Evolutionary conservation across 163 green algal species (phyloP).

Genomic region (Scenedesmus sp.): DNA sequence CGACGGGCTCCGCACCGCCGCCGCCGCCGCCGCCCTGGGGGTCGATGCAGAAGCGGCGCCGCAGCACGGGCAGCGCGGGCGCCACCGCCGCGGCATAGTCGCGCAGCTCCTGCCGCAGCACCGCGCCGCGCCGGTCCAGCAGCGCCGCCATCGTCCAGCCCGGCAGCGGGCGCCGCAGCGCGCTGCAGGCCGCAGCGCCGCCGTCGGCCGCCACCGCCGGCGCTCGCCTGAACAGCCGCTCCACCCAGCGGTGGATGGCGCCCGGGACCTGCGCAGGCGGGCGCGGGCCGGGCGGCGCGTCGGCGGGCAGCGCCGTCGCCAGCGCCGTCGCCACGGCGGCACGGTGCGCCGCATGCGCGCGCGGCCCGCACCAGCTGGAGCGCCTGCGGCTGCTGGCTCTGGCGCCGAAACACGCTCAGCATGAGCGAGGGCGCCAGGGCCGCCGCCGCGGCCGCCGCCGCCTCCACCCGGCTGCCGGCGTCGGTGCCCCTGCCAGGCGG

Average conservation of each 20-base stretch:
- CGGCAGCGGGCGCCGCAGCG: neutral
- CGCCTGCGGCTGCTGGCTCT: neutral
- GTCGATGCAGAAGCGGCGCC: neutral
- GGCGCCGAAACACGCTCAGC: neutral
- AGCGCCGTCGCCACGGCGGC: neutral
- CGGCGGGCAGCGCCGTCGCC: neutral
- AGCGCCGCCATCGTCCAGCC: slow-evolving; percentile 13
- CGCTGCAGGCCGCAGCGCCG: neutral
- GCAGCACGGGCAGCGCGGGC: neutral
- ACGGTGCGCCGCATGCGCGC: neutral
- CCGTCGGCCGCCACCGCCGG: slow-evolving; percentile 8
- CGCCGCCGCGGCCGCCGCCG: slow-evolving; percentile 10
- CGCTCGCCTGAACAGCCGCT: neutral
- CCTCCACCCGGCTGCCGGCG: neutral
- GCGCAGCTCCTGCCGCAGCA: slow-evolving; percentile 5
- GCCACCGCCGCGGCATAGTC: neutral
- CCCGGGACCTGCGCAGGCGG: slow-evolving; percentile 10
- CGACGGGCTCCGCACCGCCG: neutral
- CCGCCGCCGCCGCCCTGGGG: too few relatives aligned
- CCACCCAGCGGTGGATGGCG: neutral
- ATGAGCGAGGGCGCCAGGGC: neutral
- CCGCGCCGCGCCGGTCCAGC: slow-evolving; percentile 17
- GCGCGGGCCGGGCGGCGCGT: too few relatives aligned
- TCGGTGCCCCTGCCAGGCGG: slow-evolving; percentile 16
- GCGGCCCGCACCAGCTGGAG: slow-evolving; percentile 1